These are phyloP conservation scores for Aspergillus vadensis DNA, from an alignment of 2,329 filamentous ascomycete genomes.

Conservation along the genomic window DNA sequence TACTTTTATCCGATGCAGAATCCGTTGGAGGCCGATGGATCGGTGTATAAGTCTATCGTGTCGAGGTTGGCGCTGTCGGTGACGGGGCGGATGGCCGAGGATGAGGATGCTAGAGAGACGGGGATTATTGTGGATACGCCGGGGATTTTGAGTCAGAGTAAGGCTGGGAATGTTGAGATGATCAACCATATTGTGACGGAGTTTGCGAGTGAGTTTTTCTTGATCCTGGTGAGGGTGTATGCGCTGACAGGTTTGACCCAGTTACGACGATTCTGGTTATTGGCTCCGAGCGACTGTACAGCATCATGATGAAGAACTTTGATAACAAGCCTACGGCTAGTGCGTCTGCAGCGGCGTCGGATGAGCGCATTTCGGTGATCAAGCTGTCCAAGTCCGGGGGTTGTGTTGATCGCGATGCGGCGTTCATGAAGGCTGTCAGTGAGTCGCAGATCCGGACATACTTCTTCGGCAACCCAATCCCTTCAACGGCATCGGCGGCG, in stretches of 20 bases:
- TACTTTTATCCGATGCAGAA: constrained; percentile 80
- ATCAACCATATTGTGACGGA: constrained; percentile 77
- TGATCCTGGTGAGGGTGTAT: constrained; percentile 1
- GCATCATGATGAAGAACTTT: constrained; percentile 73
- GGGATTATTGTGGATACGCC: constrained; percentile 87
- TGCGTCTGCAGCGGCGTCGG: constrained; percentile 49
- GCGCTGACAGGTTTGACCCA: constrained; percentile 30
- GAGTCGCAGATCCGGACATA: constrained; percentile 85
- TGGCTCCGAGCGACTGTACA: constrained; percentile 74
- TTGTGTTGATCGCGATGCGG: constrained; percentile 72
- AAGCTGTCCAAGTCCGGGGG: constrained; percentile 83
- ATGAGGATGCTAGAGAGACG: constrained; percentile 67
- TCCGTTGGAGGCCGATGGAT: constrained; percentile 68
- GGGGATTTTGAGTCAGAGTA: constrained; percentile 66
- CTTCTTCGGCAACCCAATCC: constrained; percentile 76
- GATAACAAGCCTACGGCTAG: constrained; percentile 51
- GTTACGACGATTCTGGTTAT: constrained; percentile 81
- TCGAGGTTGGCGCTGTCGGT: constrained; percentile 78
- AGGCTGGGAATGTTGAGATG: constrained; percentile 68
- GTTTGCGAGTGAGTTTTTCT: constrained; percentile 57
- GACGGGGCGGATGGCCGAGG: constrained; percentile 74
- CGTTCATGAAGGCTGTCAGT: constrained; percentile 71
- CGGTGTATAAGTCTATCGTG: constrained; percentile 71
- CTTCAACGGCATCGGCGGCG: constrained; percentile 40
- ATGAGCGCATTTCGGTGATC: constrained; percentile 73